A percentile compares a stretch with the other conserved stretches of the same genome.
phyloP scores from a whole-genome alignment of 331 rosid species.

The Cucumis variabilis region DNA sequence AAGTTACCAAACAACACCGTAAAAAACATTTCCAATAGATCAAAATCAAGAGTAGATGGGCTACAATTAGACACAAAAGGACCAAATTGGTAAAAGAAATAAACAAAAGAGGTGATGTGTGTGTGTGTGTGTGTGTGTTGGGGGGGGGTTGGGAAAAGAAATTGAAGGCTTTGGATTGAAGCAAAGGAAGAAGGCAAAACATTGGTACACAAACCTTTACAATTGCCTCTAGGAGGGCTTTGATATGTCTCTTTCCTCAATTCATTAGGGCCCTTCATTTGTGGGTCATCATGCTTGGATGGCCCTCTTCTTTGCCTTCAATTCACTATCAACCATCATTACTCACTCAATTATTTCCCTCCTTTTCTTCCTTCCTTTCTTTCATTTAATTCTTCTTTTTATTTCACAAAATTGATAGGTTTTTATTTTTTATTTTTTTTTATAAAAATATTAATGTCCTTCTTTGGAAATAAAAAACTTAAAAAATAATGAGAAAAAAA shows the following conservation, averaged over 20 bases:
- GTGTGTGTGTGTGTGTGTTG: too few relatives aligned
- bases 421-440: neutral
- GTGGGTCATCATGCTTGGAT: constrained; percentile 1
- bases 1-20: neutral
- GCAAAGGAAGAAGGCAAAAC: neutral
- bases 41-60: neutral
- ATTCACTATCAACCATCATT: constrained; percentile 11
- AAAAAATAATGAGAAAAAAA: too few relatives aligned
- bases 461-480: neutral
- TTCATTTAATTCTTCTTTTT: neutral
- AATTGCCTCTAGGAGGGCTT: neutral
- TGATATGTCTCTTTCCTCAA: neutral
- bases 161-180: neutral
- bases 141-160: neutral
- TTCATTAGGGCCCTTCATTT: neutral
- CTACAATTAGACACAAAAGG: neutral
- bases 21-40: neutral
- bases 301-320: constrained; percentile 5
- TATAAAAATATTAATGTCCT: neutral
- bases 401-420: too few relatives aligned
- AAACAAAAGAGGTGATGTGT: neutral
- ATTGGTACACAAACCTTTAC: neutral
- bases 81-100: neutral
- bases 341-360: constrained; percentile 16
- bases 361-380: neutral